Evolutionary conservation across 2,329 filamentous ascomycete genomes (phyloP).

Genomic region (Curvularia verruculosa): DNA sequence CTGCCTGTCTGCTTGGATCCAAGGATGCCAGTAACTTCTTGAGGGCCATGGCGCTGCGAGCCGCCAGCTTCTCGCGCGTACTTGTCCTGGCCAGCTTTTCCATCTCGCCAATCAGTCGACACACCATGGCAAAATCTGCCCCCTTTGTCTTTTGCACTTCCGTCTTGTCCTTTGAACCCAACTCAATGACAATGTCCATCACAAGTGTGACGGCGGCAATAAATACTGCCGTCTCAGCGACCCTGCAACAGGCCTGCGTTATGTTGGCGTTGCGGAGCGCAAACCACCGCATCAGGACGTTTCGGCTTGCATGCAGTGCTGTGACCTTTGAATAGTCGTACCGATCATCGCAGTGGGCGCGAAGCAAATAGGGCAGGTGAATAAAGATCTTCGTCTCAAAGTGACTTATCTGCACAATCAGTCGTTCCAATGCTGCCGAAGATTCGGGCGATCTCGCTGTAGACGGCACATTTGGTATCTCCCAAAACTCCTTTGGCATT

Average conservation of each 20-base stretch:
- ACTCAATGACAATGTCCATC: constrained; percentile 46
- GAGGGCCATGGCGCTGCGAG: constrained; percentile 39
- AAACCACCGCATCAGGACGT: constrained; percentile 47
- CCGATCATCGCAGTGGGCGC: constrained; percentile 38
- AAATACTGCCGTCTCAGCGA: constrained; percentile 44
- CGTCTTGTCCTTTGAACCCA: constrained; percentile 40
- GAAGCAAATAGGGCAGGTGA: constrained; percentile 44
- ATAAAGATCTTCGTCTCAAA: constrained; percentile 47
- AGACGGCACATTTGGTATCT: constrained; percentile 44
- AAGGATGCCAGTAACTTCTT: constrained; percentile 44
- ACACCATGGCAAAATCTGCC: constrained; percentile 47
- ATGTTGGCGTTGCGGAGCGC: constrained; percentile 44
- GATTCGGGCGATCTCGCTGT: constrained; percentile 42
- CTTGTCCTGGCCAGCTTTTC: constrained; percentile 42
- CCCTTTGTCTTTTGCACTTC: constrained; percentile 44
- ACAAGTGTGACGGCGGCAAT: constrained; percentile 45
- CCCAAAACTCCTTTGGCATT: constrained; percentile 45
- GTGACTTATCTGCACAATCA: constrained; percentile 46
- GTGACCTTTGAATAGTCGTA: constrained; percentile 47
- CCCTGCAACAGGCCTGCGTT: constrained; percentile 44
- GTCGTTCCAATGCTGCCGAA: constrained; percentile 32
- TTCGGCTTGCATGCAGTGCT: constrained; percentile 43
- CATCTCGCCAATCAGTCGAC: constrained; percentile 44
- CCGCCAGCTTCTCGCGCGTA: constrained; percentile 43
- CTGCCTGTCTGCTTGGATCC: constrained; percentile 33